Evolutionary conservation across 495 filamentous ascomycete species (phyloP).

Genomic region (Tuber brumale): DNA sequence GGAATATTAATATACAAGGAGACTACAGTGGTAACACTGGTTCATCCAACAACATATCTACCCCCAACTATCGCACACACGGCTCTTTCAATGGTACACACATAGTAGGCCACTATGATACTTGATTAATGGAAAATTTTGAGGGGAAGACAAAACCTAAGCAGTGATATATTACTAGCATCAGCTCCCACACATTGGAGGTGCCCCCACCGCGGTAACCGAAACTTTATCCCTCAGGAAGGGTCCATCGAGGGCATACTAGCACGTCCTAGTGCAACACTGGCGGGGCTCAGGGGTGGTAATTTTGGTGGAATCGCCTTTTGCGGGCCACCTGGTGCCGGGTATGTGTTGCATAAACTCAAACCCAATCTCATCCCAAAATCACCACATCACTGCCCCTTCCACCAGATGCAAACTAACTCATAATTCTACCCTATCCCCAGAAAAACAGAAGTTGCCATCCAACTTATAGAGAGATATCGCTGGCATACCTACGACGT

Average conservation of each 20-base stretch:
- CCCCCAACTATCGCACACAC: too few species aligned
- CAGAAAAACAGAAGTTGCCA: neutral
- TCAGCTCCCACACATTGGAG: neutral
- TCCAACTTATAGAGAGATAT: neutral
- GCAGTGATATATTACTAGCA: neutral
- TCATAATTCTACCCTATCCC: neutral
- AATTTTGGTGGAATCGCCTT: neutral
- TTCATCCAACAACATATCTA: too few species aligned
- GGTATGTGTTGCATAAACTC: neutral
- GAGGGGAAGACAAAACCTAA: neutral
- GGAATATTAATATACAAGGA: neutral
- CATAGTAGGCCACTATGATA: neutral
- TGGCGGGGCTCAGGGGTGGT: neutral
- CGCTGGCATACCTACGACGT: neutral
- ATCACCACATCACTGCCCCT: neutral
- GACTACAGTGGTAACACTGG: neutral
- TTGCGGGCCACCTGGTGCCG: neutral
- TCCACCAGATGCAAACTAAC: neutral
- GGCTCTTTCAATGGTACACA: neutral
- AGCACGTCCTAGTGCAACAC: neutral
- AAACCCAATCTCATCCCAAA: neutral
- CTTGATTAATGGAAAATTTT: neutral
- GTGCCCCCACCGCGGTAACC: neutral
- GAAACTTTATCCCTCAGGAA: neutral
- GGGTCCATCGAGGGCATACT: neutral